Evolutionary conservation across 129 eudicot genomes (phyloP).

Genomic region (Chrysanthemum makinoi): DNA sequence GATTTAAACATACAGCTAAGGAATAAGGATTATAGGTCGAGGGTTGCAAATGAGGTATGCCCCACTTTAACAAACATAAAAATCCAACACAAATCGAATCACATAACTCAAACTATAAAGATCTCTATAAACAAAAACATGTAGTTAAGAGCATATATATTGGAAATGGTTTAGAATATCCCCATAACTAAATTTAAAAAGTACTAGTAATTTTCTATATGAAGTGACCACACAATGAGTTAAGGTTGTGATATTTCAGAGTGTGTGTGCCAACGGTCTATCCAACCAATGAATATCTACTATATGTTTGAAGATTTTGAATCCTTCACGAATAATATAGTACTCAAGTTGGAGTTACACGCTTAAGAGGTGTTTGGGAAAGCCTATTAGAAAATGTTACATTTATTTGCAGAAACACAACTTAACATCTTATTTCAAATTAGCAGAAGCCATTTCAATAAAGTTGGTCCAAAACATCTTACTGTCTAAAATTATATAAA

Average conservation of each 20-base stretch:
- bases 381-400: too few relatives aligned
- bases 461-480: too few relatives aligned
- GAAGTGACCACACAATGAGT: not conserved
- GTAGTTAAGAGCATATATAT: not conserved
- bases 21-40: not conserved
- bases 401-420: too few relatives aligned
- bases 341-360: too few relatives aligned
- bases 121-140: not conserved
- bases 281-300: constrained; percentile 1
- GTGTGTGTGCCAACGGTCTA: constrained; percentile 5
- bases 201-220: not conserved
- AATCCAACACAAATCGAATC: not conserved
- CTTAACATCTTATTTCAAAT: too few relatives aligned
- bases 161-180: not conserved
- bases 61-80: not conserved
- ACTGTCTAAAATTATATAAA: too few relatives aligned
- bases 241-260: not conserved
- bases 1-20: not conserved
- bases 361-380: too few relatives aligned
- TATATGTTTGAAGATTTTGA: too few relatives aligned
- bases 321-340: too few relatives aligned
- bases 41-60: not conserved
- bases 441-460: too few relatives aligned
- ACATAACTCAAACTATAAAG: not conserved
- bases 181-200: not conserved